Evolutionary conservation across 495 filamentous ascomycete genomes (phyloP).

Genomic region (Xylaria bambusicola): DNA sequence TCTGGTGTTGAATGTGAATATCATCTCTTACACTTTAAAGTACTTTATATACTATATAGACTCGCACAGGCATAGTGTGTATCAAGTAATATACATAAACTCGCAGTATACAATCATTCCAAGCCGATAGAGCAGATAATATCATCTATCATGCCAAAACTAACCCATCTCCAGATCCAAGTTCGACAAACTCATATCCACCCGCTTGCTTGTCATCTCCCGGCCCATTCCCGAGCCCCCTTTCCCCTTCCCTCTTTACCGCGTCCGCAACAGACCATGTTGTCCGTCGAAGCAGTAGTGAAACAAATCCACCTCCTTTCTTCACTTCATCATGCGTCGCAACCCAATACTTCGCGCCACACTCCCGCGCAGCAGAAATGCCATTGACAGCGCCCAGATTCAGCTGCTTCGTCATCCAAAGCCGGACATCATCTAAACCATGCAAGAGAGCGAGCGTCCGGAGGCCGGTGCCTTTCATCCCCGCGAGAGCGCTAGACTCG

Average conservation of each 20-base stretch:
- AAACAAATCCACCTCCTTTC: slow-evolving; percentile 51
- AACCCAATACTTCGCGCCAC: slow-evolving; percentile 57
- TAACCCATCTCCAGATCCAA: slow-evolving; percentile 42
- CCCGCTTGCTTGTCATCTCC: neutral
- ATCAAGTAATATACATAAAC: too few species aligned
- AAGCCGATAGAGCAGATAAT: neutral
- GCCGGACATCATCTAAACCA: slow-evolving; percentile 55
- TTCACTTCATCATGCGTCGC: slow-evolving; percentile 62
- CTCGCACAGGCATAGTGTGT: too few species aligned
- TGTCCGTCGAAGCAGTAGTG: slow-evolving; percentile 49
- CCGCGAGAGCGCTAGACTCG: slow-evolving; percentile 33
- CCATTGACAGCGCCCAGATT: slow-evolving; percentile 60
- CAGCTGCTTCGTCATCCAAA: slow-evolving; percentile 47
- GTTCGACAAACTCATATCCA: slow-evolving; percentile 28
- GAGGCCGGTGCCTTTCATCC: slow-evolving; percentile 37
- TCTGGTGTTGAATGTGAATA: too few species aligned
- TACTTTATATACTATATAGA: too few species aligned
- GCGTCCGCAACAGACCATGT: slow-evolving; percentile 47
- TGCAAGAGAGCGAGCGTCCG: slow-evolving; percentile 54
- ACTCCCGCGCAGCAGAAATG: slow-evolving; percentile 46
- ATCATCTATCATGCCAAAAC: slow-evolving; percentile 24
- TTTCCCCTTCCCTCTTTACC: slow-evolving; percentile 39
- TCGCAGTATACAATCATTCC: neutral
- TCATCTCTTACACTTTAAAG: too few species aligned
- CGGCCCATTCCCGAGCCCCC: slow-evolving; percentile 19